Evolutionary conservation across 1,284 basidiomycete species (phyloP).

Genomic region (Ganoderma resinaceum): DNA sequence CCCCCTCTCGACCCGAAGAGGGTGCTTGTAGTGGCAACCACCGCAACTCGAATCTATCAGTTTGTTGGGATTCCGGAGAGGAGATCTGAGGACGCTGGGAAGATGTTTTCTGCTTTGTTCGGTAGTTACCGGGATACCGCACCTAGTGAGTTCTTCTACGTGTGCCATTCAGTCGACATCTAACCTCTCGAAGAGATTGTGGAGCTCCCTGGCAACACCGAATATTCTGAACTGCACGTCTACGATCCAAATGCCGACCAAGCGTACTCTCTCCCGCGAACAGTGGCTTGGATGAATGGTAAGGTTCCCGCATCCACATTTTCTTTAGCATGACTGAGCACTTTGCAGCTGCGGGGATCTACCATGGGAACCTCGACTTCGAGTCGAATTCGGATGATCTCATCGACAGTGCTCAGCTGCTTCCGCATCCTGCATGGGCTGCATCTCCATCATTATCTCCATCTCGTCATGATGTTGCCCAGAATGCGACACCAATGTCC

Average conservation of each 20-base stretch:
- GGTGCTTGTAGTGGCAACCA: conserved; percentile 83
- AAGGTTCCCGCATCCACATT: neutral
- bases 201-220: conserved; percentile 81
- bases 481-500: conserved; percentile 64
- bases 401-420: conserved; percentile 77
- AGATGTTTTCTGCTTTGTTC: conserved; percentile 81
- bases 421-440: conserved; percentile 64
- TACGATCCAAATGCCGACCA: conserved; percentile 77
- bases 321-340: conserved; percentile 17
- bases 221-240: conserved; percentile 80
- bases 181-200: conserved; percentile 71
- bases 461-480: conserved; percentile 31
- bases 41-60: conserved; percentile 91
- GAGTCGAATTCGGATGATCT: conserved; percentile 74
- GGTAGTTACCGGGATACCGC: conserved; percentile 74
- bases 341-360: conserved; percentile 78
- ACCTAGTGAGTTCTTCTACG: conserved; percentile 68
- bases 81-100: conserved; percentile 76
- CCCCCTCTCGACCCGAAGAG: conserved; percentile 66
- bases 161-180: conserved; percentile 5
- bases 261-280: conserved; percentile 66
- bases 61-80: conserved; percentile 78
- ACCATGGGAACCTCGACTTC: conserved; percentile 81
- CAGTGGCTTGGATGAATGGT: conserved; percentile 93
- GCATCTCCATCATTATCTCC: conserved; percentile 34